Evolutionary conservation across 495 filamentous ascomycete genomes (phyloP), one percentile per base, ranked within the genome.

Genomic region (Jackrogersella multiformis): DNA sequence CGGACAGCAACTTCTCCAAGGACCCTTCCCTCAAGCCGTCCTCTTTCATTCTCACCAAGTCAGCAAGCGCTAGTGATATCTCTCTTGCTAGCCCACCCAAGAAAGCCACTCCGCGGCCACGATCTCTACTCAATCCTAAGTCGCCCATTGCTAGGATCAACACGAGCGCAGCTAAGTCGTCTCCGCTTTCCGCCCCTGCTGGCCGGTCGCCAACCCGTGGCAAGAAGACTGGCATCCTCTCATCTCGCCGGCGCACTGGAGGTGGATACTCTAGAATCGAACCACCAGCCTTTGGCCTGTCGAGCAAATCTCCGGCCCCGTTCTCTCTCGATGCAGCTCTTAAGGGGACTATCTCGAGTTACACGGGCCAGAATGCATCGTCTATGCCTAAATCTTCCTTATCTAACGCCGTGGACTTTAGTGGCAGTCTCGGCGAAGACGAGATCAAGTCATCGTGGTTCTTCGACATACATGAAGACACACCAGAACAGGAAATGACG

Each of bases 391-490:
- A 59, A 28, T 69, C 63, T 8, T 70, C 62, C 8, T 51, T 61
- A 20, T 64, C 73, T 12, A 64, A 32, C 30, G 57, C 56, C 2
- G 13, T 56, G 0, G 61, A 56, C 28, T 42, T 68, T 35, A 44
- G 53, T 54, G 66, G 42, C 42, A 46, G 23, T 62, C 70, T 69
- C 56, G 63, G 63, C 39, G 77, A 82, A 41, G 58, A 84, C 10
- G 82, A 84, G 51, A 74, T 80, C 42, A 86, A 84, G 21, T 86
- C 87, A 20, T 85, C 85, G 13, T 97, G 94, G 94, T 89, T 89
- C 79, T 98, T 98, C 75, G 88, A 93, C 39, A 98, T 99, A 76
- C 88, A 99, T 72, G 94, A 97, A 73, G 95, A 99, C 77, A 91
- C 91, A 0, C 85, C 87, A 28, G 90, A 96, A 68, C 92, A 99